Base-by-base conservation (phyloP, 23 red algal species). In the Porphyridium purpureum region DNA sequence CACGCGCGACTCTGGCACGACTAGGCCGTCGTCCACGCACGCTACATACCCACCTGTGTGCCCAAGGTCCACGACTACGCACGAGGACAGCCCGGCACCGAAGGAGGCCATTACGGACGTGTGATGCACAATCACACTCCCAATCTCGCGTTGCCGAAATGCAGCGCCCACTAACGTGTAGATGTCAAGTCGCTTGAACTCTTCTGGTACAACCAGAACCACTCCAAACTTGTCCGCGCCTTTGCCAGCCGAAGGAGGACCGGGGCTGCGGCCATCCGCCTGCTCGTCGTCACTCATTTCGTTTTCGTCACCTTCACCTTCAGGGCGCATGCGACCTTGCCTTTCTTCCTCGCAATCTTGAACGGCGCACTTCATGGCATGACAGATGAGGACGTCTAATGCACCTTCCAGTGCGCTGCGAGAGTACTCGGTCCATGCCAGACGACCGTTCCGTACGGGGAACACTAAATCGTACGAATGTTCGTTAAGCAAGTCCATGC, bases 11-110 rank as follows among this genome's bases (percentile, higher is more conserved):
- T 70, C 77, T 0, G 52, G 65, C 21, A 65, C 56, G 52, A 74
- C 62, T 11, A 55, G 24, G 4, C 77, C 77, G 24, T 83, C 77
- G n/a, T 83, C 77, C n/a, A 83, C 61, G 40, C 64, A 70, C 21
- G 68, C 52, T 0, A 83, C 57, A n/a, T 54, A 64, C 5, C 61
- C 69, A 25, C 52, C 57, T 20, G 77, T 59, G 38, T 83, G 77
- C 7, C 77, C 77, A 31, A 83, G 57, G 55, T 83, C 77, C 21
- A 83, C 77, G 5, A 83, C 77, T 21, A 59, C 66, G 21, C 64
- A 70, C 2, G 64, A 69, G 11, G 64, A 34, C 2, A 83, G 55
- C 26, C 77, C 77, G n/a, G 77, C 77, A 19, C 77, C 77, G 24
- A 71, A 55, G 6, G 77, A 64, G 33, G 64, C 61, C 24, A 66